These are phyloP conservation scores for Schwanniomyces occidentalis DNA, from an alignment of 805 yeast species.

Conservation along the genomic window DNA sequence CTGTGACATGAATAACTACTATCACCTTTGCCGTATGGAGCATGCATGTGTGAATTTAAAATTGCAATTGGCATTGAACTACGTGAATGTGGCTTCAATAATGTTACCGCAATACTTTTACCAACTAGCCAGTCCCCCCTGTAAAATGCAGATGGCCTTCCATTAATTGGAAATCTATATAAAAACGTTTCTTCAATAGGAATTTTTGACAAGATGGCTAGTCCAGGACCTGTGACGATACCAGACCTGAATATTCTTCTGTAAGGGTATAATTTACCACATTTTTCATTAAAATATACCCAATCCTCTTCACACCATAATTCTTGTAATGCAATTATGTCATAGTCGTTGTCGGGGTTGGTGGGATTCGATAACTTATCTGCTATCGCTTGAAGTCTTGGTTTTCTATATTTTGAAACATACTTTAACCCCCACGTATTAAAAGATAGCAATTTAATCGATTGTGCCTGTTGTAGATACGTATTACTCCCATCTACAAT, in stretches of 20 bases:
- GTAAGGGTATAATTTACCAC: conserved; percentile 56
- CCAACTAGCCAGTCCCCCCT: conserved; percentile 99
- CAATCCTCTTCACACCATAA: conserved; percentile 89
- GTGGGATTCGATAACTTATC: conserved; percentile 47
- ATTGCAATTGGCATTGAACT: conserved; percentile 65
- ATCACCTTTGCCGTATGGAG: conserved; percentile 85
- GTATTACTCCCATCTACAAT: no score
- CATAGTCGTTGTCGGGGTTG: conserved; percentile 50
- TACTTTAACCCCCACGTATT: conserved; percentile 90
- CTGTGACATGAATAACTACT: conserved; percentile 89
- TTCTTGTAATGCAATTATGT: conserved; percentile 91
- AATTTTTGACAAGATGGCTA: conserved; percentile 77
- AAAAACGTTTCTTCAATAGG: conserved; percentile 81
- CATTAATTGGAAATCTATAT: conserved; percentile 87
- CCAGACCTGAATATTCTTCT: conserved; percentile 77
- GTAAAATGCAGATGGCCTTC: conserved; percentile 89
- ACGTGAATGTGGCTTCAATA: conserved; percentile 50
- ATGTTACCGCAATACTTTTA: conserved; percentile 76
- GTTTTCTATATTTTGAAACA: conserved; percentile 69
- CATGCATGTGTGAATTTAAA: conserved; percentile 94
- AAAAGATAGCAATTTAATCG: conserved; percentile 59
- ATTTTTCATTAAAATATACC: conserved; percentile 54
- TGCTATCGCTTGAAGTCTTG: conserved; percentile 75
- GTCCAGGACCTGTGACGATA: conserved; percentile 89
- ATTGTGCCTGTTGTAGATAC: no score